Evolutionary conservation across 1,139 yeast species (phyloP).

Genomic region (Blastobotrys apis): DNA sequence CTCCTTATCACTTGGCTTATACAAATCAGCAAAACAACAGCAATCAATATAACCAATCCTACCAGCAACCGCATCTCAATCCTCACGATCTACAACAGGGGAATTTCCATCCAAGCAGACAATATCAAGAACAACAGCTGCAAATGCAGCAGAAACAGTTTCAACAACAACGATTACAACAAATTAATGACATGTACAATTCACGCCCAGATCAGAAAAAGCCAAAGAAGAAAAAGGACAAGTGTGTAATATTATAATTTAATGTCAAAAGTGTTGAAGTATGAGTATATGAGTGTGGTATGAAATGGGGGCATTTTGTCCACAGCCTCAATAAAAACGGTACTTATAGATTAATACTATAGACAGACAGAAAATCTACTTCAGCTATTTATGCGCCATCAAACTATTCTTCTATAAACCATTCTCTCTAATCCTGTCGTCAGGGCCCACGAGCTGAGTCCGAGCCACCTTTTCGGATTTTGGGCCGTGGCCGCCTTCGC

Average conservation of each 20-base stretch:
- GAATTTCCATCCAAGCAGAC: conserved; percentile 8
- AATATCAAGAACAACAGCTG: conserved; percentile 12
- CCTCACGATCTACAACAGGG: not conserved
- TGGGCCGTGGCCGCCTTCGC: no score
- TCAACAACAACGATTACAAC: conserved; percentile 14
- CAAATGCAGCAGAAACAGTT: conserved; percentile 15
- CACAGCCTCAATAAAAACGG: no score
- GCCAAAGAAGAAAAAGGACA: conserved; percentile 14
- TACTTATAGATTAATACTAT: no score
- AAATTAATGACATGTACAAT: conserved; percentile 12
- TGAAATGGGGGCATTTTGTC: no score
- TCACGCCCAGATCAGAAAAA: conserved; percentile 7
- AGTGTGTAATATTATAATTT: conserved; percentile 20
- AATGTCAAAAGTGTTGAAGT: no score
- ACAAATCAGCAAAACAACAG: conserved; percentile 7
- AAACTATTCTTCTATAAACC: no score
- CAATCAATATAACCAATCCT: conserved; percentile 8
- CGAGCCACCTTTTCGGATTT: no score
- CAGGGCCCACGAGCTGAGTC: no score
- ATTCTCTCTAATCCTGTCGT: no score
- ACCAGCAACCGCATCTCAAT: conserved; percentile 9
- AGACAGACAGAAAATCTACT: no score
- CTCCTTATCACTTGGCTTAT: conserved; percentile 11
- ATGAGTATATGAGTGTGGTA: no score
- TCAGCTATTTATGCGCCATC: no score